Evolutionary conservation across 768 basidiomycete genomes (phyloP).

Genomic region (Phlebiopsis flavidoalba): DNA sequence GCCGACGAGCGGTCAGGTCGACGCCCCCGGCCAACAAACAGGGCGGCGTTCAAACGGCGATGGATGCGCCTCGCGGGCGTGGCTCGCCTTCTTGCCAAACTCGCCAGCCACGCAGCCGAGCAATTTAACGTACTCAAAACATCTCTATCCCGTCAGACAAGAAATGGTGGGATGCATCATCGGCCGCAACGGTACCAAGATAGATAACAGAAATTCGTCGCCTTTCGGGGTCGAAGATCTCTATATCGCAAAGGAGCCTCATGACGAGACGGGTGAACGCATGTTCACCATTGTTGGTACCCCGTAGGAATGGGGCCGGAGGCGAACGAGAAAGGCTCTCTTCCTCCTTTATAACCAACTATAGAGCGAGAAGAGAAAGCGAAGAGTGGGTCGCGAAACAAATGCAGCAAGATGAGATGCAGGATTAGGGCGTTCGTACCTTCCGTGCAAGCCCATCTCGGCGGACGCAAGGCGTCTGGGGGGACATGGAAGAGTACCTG

Average conservation of each 20-base stretch:
- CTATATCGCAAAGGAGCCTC: constrained; percentile 99
- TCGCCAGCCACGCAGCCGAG: constrained; percentile 41
- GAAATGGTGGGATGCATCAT: constrained; percentile 99
- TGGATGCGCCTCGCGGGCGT: constrained; percentile 40
- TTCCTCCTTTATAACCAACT: constrained; percentile 96
- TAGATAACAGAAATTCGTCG: constrained; percentile 99
- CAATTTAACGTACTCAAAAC: constrained; percentile 95
- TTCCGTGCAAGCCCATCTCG: not conserved
- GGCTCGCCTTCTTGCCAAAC: constrained; percentile 45
- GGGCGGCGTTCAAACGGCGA: constrained; percentile 69
- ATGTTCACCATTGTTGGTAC: constrained; percentile 99
- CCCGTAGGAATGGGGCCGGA: too few species aligned
- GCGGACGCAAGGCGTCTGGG: too few species aligned
- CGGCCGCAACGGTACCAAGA: constrained; percentile 95
- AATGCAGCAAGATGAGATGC: constrained; percentile 63
- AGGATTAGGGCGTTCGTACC: constrained; percentile 17
- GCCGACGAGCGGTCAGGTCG: constrained; percentile 68
- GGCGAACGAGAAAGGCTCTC: constrained; percentile 95
- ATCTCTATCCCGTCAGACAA: constrained; percentile 98
- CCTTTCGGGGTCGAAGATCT: constrained; percentile 95
- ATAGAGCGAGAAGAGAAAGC: constrained; percentile 95
- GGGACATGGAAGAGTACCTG: too few species aligned
- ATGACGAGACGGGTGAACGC: constrained; percentile 97
- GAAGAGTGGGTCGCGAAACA: constrained; percentile 83
- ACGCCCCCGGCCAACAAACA: constrained; percentile 37